phyloP scores from a whole-genome alignment of 305 asterid species.

The Fraxinus velutina region DNA sequence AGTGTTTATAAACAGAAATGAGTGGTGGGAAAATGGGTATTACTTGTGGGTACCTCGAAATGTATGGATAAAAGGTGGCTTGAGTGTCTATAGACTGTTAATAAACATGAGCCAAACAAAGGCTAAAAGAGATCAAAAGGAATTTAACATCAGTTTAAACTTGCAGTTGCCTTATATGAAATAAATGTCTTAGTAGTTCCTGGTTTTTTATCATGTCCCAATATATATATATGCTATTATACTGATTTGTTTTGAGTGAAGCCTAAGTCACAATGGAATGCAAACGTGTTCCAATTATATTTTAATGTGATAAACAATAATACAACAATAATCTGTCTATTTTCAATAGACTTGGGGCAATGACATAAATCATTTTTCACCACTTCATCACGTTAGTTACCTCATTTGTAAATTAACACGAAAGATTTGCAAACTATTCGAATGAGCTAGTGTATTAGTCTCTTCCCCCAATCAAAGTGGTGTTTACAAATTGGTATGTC shows the following conservation, averaged over 20 bases:
- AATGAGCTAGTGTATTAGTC: not conserved
- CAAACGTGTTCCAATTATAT: not conserved
- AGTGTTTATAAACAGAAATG: not conserved
- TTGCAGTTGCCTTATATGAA: not conserved
- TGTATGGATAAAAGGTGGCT: not conserved
- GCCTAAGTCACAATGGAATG: not conserved
- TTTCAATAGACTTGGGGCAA: not conserved
- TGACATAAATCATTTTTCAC: not conserved
- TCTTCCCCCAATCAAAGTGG: not conserved
- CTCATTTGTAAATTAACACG: not conserved
- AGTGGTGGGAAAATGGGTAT: not conserved
- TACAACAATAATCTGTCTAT: not conserved
- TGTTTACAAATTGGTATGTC: not conserved
- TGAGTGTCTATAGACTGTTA: not conserved
- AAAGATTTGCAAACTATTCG: not conserved
- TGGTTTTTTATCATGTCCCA: not conserved
- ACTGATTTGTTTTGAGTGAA: not conserved
- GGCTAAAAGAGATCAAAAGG: not conserved
- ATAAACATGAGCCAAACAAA: not conserved
- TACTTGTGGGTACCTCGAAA: not conserved
- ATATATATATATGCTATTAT: not conserved
- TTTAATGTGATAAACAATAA: not conserved
- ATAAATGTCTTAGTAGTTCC: not conserved
- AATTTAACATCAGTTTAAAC: not conserved
- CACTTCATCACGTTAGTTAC: not conserved